phyloP scores from a whole-genome alignment of 176 grass and related monocot genomes.

The Carex myosuroides region DNA sequence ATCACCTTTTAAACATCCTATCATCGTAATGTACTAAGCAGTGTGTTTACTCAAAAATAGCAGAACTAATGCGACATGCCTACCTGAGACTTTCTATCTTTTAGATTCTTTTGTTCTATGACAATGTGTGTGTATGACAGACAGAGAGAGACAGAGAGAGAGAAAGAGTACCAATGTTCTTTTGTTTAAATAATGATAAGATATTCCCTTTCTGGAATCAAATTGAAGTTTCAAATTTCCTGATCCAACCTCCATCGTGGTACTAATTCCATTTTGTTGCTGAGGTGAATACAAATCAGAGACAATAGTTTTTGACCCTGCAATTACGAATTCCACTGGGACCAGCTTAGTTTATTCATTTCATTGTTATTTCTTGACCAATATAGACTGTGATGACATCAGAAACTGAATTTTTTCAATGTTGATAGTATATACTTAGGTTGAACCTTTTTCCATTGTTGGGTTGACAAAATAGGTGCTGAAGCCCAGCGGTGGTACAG shows the following conservation, averaged over 20 bases:
- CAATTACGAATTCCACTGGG: conserved; percentile 8
- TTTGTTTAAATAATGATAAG: conserved; percentile 30
- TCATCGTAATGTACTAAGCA: neutral
- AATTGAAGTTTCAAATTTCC: conserved; percentile 48
- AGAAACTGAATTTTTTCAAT: neutral
- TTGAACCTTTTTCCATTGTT: conserved; percentile 21
- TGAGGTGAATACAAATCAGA: conserved; percentile 24
- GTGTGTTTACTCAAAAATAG: neutral
- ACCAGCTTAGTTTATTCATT: neutral
- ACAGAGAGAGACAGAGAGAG: conserved; percentile 1
- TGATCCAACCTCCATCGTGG: conserved; percentile 24
- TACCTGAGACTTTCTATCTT: neutral
- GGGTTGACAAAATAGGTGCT: conserved; percentile 30
- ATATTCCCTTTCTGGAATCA: conserved; percentile 29
- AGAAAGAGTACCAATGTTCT: conserved; percentile 29
- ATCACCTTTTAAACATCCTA: neutral
- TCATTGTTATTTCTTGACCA: neutral
- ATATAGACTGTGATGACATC: neutral
- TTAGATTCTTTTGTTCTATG: neutral
- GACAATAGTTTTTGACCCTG: conserved; percentile 25
- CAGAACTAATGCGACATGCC: neutral
- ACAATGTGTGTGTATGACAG: neutral
- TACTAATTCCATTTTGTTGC: conserved; percentile 18
- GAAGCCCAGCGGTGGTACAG: conserved; percentile 36
- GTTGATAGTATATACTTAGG: neutral